phyloP scores from a whole-genome alignment of 768 basidiomycete species.

The Lenzites betulinus region DNA sequence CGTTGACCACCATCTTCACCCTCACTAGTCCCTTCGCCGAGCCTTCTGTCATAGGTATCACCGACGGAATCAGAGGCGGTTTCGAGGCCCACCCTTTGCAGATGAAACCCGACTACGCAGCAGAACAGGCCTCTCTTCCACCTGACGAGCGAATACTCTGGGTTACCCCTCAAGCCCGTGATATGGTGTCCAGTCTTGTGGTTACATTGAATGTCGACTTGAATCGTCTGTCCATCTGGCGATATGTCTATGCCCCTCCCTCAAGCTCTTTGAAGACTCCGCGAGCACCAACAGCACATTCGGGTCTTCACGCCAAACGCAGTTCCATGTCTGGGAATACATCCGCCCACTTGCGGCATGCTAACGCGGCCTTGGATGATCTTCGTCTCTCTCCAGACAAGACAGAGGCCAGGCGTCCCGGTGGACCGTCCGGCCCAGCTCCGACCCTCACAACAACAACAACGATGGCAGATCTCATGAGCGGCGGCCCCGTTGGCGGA shows the following conservation, averaged over 20 bases:
- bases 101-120: slow-evolving; percentile 13
- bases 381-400: slow-evolving; percentile 12
- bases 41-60: slow-evolving; percentile 68
- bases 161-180: slow-evolving; percentile 48
- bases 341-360: slow-evolving; percentile 18
- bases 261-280: slow-evolving; percentile 37
- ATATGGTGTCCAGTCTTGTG: slow-evolving; percentile 48
- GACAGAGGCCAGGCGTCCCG: slow-evolving; percentile 37
- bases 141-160: slow-evolving; percentile 68
- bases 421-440: slow-evolving; percentile 54
- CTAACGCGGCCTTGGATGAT: slow-evolving; percentile 20
- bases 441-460: slow-evolving; percentile 54
- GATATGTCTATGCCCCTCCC: slow-evolving; percentile 58
- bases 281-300: slow-evolving; percentile 2
- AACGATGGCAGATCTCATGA: slow-evolving; percentile 47
- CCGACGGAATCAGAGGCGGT: slow-evolving; percentile 58
- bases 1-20: slow-evolving; percentile 80
- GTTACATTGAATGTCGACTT: slow-evolving; percentile 62
- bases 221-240: slow-evolving; percentile 64
- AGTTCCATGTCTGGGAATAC: slow-evolving; percentile 22
- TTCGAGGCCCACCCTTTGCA: slow-evolving; percentile 29
- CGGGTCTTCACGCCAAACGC: slow-evolving; percentile 22
- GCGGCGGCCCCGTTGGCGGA: slow-evolving; percentile 16
- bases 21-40: slow-evolving; percentile 78
- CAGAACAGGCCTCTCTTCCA: slow-evolving; percentile 48